Percentiles rank a stretch among this genome's conserved stretches.
phyloP scores from a whole-genome alignment of 2,329 filamentous ascomycete species.

The Cercospora berteroae region DNA sequence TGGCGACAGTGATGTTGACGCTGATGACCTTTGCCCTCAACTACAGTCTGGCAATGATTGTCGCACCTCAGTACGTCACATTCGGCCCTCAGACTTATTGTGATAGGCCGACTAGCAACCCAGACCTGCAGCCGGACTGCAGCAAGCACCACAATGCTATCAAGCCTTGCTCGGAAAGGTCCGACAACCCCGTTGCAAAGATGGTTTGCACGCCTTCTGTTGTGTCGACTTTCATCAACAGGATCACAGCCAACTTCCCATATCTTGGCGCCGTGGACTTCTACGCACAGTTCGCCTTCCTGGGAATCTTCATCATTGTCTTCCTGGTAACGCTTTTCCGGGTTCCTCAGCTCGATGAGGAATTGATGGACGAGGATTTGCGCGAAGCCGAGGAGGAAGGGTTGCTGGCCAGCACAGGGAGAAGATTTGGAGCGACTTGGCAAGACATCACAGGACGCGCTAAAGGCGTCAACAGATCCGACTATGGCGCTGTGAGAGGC shows the following conservation, averaged over 20 bases:
- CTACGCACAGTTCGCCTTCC: slow-evolving; percentile 92
- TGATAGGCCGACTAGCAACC: slow-evolving; percentile 63
- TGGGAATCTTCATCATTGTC: slow-evolving; percentile 76
- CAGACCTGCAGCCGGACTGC: slow-evolving; percentile 73
- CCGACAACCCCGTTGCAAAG: slow-evolving; percentile 66
- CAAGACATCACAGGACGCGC: slow-evolving; percentile 72
- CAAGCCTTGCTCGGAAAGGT: slow-evolving; percentile 75
- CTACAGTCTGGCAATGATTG: slow-evolving; percentile 86
- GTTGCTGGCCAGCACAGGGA: slow-evolving; percentile 75
- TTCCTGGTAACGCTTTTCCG: slow-evolving; percentile 77
- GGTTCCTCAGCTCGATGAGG: slow-evolving; percentile 72
- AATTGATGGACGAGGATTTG: slow-evolving; percentile 80
- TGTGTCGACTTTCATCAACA: slow-evolving; percentile 88
- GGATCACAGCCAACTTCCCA: slow-evolving; percentile 88
- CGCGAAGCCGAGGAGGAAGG: slow-evolving; percentile 94
- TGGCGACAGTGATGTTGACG: slow-evolving; percentile 86
- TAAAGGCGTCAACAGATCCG: slow-evolving; percentile 34
- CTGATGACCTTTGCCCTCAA: slow-evolving; percentile 88
- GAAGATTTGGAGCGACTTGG: slow-evolving; percentile 83
- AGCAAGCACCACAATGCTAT: slow-evolving; percentile 67
- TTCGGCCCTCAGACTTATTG: slow-evolving; percentile 96
- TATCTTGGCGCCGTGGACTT: slow-evolving; percentile 92
- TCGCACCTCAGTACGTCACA: slow-evolving; percentile 93
- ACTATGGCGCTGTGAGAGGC: slow-evolving; percentile 16
- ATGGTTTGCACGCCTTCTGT: slow-evolving; percentile 88